Percentiles rank a stretch among this genome's conserved stretches.
These are phyloP conservation scores for Berberis vulgaris DNA, from an alignment of 164 flowering plant genomes.

Conservation along the genomic window DNA sequence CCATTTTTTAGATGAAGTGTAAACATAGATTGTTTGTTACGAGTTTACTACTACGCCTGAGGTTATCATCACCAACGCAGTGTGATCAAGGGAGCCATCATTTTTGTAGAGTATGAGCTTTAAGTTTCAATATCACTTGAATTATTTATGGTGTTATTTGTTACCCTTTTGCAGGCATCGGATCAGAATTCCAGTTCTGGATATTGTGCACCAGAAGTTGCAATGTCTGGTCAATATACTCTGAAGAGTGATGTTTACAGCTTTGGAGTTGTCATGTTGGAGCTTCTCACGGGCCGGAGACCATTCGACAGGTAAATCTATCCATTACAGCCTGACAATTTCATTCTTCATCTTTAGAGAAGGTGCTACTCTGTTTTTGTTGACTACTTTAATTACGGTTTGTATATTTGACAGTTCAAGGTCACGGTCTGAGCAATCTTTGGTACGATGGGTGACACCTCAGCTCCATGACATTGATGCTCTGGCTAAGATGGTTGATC, in stretches of 20 bases:
- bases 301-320: conserved; percentile 77
- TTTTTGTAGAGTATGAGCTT: too few species aligned
- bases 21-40: too few species aligned
- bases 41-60: too few species aligned
- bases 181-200: conserved; percentile 56
- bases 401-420: conserved; percentile 45
- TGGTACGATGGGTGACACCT: conserved; percentile 98
- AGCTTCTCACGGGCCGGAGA: conserved; percentile 87
- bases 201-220: conserved; percentile 84
- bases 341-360: not conserved
- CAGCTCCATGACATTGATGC: conserved; percentile 99
- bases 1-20: too few species aligned
- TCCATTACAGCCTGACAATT: not conserved
- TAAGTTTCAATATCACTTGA: too few species aligned
- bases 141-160: not conserved
- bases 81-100: too few species aligned
- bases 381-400: not conserved
- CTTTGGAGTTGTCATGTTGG: conserved; percentile 97
- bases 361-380: not conserved
- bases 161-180: conserved; percentile 30
- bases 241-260: conserved; percentile 90
- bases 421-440: conserved; percentile 78
- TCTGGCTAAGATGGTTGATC: conserved; percentile 89
- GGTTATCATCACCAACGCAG: too few species aligned
- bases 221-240: conserved; percentile 84